Percentiles rank a stretch among this genome's conserved stretches.
phyloP scores from a whole-genome alignment of 2,329 filamentous ascomycete species.

The Aureobasidium musti region DNA sequence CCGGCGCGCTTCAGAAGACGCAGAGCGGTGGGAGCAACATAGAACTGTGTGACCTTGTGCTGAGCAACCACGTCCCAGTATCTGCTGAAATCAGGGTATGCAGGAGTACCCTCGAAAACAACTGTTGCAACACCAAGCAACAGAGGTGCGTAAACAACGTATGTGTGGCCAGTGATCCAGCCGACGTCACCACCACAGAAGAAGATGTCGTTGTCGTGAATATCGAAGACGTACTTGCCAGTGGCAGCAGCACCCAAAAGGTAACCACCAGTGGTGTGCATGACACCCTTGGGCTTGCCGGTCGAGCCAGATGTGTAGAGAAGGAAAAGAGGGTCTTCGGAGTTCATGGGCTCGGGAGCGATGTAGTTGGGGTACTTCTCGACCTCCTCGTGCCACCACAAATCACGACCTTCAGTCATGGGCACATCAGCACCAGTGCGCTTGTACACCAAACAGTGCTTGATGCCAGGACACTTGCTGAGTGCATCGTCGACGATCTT shows the following conservation, averaged over 20 bases:
- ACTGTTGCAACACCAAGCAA: conserved; percentile 91
- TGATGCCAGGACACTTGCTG: conserved; percentile 90
- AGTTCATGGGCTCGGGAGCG: conserved; percentile 82
- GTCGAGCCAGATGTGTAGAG: conserved; percentile 98
- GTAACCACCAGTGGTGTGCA: conserved; percentile 97
- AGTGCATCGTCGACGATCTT: conserved; percentile 98
- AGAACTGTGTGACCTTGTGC: conserved; percentile 95
- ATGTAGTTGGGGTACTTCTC: conserved; percentile 96
- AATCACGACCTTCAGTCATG: conserved; percentile 83
- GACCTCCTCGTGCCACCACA: conserved; percentile 98
- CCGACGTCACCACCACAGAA: conserved; percentile 98
- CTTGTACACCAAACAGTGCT: conserved; percentile 86
- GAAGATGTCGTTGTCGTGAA: conserved; percentile 89
- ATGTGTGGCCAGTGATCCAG: conserved; percentile 99
- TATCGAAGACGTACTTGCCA: conserved; percentile 98
- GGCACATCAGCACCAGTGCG: conserved; percentile 91
- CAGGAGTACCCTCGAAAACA: conserved; percentile 96
- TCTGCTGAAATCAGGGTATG: conserved; percentile 94
- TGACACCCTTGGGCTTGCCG: conserved; percentile 97
- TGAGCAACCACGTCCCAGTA: conserved; percentile 99
- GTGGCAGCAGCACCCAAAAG: conserved; percentile 90
- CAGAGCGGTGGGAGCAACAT: conserved; percentile 93
- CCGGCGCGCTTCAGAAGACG: conserved; percentile 93
- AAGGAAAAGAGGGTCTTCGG: conserved; percentile 95
- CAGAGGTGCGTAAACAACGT: conserved; percentile 94